These are phyloP conservation scores for Nepenthes gracilis DNA, from an alignment of 148 eudicot species.

Conservation along the genomic window DNA sequence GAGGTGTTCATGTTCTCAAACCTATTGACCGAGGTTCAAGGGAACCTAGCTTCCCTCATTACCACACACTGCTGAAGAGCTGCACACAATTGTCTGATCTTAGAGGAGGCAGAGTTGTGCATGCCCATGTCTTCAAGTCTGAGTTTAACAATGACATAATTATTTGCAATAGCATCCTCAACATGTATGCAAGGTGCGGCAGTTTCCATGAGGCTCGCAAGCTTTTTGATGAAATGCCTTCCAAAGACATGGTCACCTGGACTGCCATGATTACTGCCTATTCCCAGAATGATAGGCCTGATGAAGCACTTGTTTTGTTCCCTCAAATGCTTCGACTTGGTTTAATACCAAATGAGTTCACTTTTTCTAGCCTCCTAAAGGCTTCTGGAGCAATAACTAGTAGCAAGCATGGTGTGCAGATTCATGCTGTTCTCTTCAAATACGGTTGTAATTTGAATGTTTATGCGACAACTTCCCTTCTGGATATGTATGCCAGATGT, in stretches of 20 bases:
- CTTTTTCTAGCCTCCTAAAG: constrained; percentile 40
- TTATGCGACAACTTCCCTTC: constrained; percentile 46
- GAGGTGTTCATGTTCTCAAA: constrained; percentile 4
- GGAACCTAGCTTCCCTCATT: constrained; percentile 11
- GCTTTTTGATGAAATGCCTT: constrained; percentile 41
- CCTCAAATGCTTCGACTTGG: constrained; percentile 31
- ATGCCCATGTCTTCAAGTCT: constrained; percentile 34
- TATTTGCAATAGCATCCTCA: constrained; percentile 25
- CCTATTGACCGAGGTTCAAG: constrained; percentile 13
- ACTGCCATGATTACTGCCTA: constrained; percentile 46
- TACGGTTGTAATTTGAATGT: constrained; percentile 37
- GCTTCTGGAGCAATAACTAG: constrained; percentile 30
- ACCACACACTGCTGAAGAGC: constrained; percentile 23
- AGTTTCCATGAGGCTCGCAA: constrained; percentile 25
- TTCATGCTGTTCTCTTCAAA: constrained; percentile 43
- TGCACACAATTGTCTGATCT: constrained; percentile 27
- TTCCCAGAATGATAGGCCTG: constrained; percentile 27
- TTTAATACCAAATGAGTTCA: constrained; percentile 39
- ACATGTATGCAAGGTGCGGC: constrained; percentile 54
- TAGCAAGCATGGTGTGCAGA: constrained; percentile 26
- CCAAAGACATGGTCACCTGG: constrained; percentile 41
- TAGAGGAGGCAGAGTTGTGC: constrained; percentile 37
- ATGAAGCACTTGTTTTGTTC: constrained; percentile 31
- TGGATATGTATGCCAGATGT: constrained; percentile 48
- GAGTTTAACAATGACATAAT: constrained; percentile 24